Evolutionary conservation across 495 filamentous ascomycete species (phyloP).

Genomic region (Penicillium turbatum): DNA sequence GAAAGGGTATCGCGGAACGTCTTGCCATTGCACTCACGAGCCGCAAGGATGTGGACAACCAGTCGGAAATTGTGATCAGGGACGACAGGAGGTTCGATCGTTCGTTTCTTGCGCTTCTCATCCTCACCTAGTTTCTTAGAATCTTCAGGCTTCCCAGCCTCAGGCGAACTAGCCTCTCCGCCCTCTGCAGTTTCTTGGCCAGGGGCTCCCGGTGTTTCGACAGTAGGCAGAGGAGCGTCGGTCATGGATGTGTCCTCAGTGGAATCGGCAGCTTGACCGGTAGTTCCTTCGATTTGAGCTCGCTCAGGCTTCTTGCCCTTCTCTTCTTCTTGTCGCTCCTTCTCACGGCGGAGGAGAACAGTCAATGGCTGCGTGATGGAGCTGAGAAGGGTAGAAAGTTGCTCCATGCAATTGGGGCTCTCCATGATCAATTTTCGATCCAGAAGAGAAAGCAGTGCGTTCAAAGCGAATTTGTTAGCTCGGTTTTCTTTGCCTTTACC

Average conservation of each 20-base stretch:
- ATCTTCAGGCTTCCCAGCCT: constrained; percentile 30
- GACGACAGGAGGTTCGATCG: constrained; percentile 77
- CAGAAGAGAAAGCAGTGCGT: constrained; percentile 79
- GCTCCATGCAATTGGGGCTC: constrained; percentile 91
- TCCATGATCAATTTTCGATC: constrained; percentile 93
- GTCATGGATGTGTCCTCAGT: constrained; percentile 41
- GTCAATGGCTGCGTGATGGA: constrained; percentile 85
- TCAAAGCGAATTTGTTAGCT: constrained; percentile 84
- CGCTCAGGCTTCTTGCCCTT: constrained; percentile 49
- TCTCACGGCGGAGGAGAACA: constrained; percentile 77
- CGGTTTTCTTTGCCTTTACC: constrained; percentile 82
- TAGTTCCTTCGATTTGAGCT: constrained; percentile 22
- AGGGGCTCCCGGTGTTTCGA: constrained; percentile 29
- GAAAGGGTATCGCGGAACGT: constrained; percentile 95
- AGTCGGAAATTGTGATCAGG: constrained; percentile 86
- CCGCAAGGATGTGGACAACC: constrained; percentile 92
- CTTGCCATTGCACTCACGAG: constrained; percentile 92
- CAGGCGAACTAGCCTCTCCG: constrained; percentile 6
- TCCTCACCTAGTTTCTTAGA: constrained; percentile 46
- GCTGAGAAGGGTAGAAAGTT: constrained; percentile 78
- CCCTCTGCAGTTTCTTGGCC: constrained; percentile 25
- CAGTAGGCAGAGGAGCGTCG: constrained; percentile 36
- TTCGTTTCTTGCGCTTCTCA: constrained; percentile 66
- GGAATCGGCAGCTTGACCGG: constrained; percentile 21
- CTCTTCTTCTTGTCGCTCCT: constrained; percentile 61